phyloP scores from a whole-genome alignment of 352 stramenopile genomes.

The Globisporangium nodosum region DNA sequence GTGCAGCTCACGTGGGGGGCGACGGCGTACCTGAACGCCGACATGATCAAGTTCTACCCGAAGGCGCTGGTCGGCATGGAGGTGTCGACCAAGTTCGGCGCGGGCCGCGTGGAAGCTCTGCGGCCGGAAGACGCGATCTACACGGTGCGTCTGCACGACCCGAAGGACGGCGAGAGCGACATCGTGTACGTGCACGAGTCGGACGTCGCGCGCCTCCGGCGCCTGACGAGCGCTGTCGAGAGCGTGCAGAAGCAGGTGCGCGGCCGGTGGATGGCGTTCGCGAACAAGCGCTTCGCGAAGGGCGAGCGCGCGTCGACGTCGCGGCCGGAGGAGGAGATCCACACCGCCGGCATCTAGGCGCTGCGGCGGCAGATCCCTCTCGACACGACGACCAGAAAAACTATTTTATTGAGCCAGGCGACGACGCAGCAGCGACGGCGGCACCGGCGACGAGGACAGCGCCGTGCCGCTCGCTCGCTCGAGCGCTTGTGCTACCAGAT shows the following conservation, averaged over 20 bases:
- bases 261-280: constrained; percentile 41
- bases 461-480: background rate
- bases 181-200: constrained; percentile 72
- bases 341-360: constrained; percentile 44
- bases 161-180: constrained; percentile 37
- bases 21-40: constrained; percentile 45
- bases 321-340: constrained; percentile 35
- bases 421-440: background rate
- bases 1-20: constrained; percentile 65
- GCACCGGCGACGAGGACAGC: background rate
- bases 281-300: constrained; percentile 18
- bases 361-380: background rate
- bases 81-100: constrained; percentile 72
- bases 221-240: constrained; percentile 35
- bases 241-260: constrained; percentile 47
- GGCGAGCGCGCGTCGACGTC: constrained; percentile 35
- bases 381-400: constrained; percentile 7
- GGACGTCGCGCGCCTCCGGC: constrained; percentile 44
- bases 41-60: constrained; percentile 62
- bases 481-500: background rate
- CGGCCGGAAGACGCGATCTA: constrained; percentile 68
- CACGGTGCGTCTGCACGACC: constrained; percentile 54
- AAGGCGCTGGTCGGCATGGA: constrained; percentile 74
- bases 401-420: constrained; percentile 16
- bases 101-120: constrained; percentile 55